These are phyloP conservation scores for Colletotrichum sp. DNA, from an alignment of 2,329 filamentous ascomycete genomes.

Conservation along the genomic window DNA sequence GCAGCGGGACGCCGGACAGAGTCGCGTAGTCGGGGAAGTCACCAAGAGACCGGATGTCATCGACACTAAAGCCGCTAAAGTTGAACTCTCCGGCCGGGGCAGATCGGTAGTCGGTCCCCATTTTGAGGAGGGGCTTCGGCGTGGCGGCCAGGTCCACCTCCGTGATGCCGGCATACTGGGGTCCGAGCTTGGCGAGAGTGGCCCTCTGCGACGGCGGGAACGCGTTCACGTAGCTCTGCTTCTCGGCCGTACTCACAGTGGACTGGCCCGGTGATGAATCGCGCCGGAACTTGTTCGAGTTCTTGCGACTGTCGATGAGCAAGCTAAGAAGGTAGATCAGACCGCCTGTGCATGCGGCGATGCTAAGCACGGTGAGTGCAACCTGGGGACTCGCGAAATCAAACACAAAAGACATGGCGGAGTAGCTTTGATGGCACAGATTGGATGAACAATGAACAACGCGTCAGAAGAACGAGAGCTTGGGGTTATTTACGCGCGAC, in stretches of 20 bases:
- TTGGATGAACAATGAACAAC: background rate
- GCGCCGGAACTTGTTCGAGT: background rate
- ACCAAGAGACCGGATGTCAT: slow-evolving; percentile 73
- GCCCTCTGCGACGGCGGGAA: slow-evolving; percentile 31
- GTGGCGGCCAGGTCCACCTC: slow-evolving; percentile 15
- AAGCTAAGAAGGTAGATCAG: background rate
- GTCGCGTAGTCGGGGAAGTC: slow-evolving; percentile 81
- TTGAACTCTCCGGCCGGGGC: slow-evolving; percentile 51
- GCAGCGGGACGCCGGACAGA: slow-evolving; percentile 76
- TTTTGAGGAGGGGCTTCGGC: slow-evolving; percentile 29
- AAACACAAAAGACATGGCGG: background rate
- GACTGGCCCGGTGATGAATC: background rate
- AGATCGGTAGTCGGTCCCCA: slow-evolving; percentile 38
- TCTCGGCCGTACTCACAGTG: background rate
- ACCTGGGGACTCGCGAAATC: background rate
- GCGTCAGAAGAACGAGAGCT: background rate
- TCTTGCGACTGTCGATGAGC: background rate
- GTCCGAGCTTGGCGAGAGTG: slow-evolving; percentile 15
- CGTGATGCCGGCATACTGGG: background rate
- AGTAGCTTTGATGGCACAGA: background rate
- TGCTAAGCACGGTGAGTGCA: background rate
- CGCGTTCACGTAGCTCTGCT: slow-evolving; percentile 25
- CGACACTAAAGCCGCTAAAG: slow-evolving; percentile 72
- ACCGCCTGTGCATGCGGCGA: background rate
- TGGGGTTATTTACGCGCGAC: background rate